Evolutionary conservation across 805 yeast species (phyloP).

Genomic region (Candida anglica): DNA sequence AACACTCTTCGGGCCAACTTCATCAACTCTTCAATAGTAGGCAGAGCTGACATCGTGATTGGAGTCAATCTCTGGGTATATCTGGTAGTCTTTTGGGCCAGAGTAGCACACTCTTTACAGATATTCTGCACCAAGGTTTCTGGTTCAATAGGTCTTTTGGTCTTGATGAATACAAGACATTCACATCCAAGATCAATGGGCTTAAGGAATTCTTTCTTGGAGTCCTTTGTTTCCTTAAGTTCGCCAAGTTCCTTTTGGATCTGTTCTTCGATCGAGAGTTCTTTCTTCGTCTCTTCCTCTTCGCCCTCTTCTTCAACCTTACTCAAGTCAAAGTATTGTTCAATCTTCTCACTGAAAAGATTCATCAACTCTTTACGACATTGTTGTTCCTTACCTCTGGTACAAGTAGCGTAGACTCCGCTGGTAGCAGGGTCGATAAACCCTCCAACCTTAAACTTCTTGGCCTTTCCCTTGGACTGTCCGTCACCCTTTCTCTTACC

Average conservation of each 20-base stretch:
- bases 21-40: slow-evolving; percentile 63
- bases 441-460: slow-evolving; percentile 46
- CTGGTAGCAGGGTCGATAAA: slow-evolving; percentile 78
- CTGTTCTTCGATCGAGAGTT: slow-evolving; percentile 68
- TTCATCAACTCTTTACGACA: slow-evolving; percentile 71
- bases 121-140: slow-evolving; percentile 62
- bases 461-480: slow-evolving; percentile 13
- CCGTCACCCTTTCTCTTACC: slow-evolving; percentile 24
- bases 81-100: slow-evolving; percentile 56
- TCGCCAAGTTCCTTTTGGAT: slow-evolving; percentile 68
- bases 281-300: slow-evolving; percentile 13
- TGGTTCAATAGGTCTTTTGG: slow-evolving; percentile 76
- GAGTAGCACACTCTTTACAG: slow-evolving; percentile 55
- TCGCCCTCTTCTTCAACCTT: slow-evolving; percentile 24
- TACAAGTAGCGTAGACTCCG: slow-evolving; percentile 89
- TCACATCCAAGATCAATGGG: slow-evolving; percentile 71
- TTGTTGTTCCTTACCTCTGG: slow-evolving; percentile 70
- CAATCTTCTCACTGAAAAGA: slow-evolving; percentile 44
- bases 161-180: slow-evolving; percentile 81
- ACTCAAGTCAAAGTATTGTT: slow-evolving; percentile 25
- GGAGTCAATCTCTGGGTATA: slow-evolving; percentile 82
- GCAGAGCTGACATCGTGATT: slow-evolving; percentile 67
- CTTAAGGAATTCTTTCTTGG: slow-evolving; percentile 44
- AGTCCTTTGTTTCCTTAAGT: slow-evolving; percentile 42
- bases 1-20: slow-evolving; percentile 59